Evolutionary conservation across 805 yeast genomes (phyloP).

Genomic region (Candida railenensis): DNA sequence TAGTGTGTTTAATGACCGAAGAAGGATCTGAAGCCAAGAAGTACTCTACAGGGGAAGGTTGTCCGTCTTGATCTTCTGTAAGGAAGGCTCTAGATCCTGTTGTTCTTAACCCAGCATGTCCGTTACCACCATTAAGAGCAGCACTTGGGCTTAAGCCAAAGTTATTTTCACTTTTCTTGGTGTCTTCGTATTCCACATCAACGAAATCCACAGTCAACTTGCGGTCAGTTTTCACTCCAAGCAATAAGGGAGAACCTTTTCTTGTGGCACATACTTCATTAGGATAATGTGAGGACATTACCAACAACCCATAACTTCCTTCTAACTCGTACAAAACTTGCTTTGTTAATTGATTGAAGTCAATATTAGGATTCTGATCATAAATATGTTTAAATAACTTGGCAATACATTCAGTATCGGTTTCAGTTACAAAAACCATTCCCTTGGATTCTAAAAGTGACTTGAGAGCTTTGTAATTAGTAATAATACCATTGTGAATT

Average conservation of each 20-base stretch:
- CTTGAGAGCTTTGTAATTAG: constrained; percentile 89
- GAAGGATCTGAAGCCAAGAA: constrained; percentile 96
- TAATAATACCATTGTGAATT: constrained; percentile 97
- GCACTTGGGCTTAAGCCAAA: constrained; percentile 6
- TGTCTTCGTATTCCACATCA: constrained; percentile 86
- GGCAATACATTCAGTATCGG: constrained; percentile 98
- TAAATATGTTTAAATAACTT: constrained; percentile 88
- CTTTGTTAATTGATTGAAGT: constrained; percentile 89
- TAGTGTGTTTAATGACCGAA: constrained; percentile 93
- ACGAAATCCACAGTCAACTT: constrained; percentile 96
- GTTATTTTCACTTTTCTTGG: constrained; percentile 37
- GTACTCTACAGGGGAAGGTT: constrained; percentile 92
- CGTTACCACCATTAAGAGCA: constrained; percentile 30
- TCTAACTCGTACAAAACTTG: constrained; percentile 89
- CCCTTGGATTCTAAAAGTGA: constrained; percentile 81
- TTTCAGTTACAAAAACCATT: constrained; percentile 79
- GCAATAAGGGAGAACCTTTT: constrained; percentile 94
- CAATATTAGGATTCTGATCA: constrained; percentile 69
- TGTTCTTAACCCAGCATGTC: constrained; percentile 68
- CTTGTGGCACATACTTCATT: constrained; percentile 95
- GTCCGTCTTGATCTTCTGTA: constrained; percentile 71
- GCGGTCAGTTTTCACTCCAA: constrained; percentile 95
- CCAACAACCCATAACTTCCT: constrained; percentile 95
- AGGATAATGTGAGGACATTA: constrained; percentile 89
- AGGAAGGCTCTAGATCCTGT: constrained; percentile 95